Base-by-base conservation (phyloP, 78 protist species). In the Guillardia theta region DNA sequence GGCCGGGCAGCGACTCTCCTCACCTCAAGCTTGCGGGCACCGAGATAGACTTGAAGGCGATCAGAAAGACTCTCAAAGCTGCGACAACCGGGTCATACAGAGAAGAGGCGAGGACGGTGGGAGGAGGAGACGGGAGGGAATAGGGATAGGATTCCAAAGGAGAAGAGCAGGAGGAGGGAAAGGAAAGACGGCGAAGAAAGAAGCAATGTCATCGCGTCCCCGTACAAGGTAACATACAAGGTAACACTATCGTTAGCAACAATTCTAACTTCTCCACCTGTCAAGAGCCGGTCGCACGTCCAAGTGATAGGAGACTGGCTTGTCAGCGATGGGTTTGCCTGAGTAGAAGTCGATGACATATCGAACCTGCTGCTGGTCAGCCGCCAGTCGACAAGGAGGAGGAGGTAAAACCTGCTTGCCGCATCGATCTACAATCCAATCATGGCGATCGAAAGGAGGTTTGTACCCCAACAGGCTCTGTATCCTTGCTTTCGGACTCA, bases 391-490 rank as follows among this genome's bases (percentile, higher is more conserved):
- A 30, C 70, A 58, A 3, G 39, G 70, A 50, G 58, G 27, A 58
- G 4, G 70, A 30, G 70, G 27, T 58, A 10, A 18, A 4, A 36
- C 87, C 62, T 95, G 78, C 43, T 80, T 95, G 48, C 98, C 98
- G 93, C 95, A 93, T 53, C 98, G 92, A 94, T 97, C 98, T 18
- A 97, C 94, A 21, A 93, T 92, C 98, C 98, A 97, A 94, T 97
- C 98, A 93, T 97, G 98, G 22, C 98, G 94, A 77, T 97, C 98
- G 88, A 97, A 97, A 53, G 98, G 98, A 43, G n/a, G 62, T 27
- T 88, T 94, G 94, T 96, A 94, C 37, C 98, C 97, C 30, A 97
- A 30, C 54, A 92, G 94, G 46, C 77, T 47, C 41, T 83, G 92
- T 54, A 94, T 92, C 50, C 97, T 93, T 12, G 98, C 98, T 62